Percentiles rank a stretch among this genome's conserved stretches.
These are phyloP conservation scores for Pulveroboletus frians DNA, from an alignment of 768 basidiomycete species.

Conservation along the genomic window DNA sequence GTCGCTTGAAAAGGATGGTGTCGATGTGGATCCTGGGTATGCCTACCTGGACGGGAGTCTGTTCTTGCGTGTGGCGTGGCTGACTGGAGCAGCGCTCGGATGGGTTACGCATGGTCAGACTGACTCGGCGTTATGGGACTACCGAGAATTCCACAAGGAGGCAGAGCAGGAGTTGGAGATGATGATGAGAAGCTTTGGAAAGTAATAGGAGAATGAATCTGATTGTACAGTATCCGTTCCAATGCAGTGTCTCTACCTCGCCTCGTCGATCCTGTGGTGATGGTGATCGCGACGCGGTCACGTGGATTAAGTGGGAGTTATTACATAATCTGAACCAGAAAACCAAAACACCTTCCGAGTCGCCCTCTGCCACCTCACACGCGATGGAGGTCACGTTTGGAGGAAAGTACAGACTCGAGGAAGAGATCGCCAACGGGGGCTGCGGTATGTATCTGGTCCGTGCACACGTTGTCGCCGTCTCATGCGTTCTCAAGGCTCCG, in stretches of 20 bases:
- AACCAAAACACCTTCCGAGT: constrained; percentile 2
- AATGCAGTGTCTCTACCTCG: no score
- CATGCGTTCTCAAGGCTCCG: constrained; percentile 47
- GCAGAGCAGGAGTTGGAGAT: constrained; percentile 25
- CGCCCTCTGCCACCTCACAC: constrained; percentile 12
- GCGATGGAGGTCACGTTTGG: constrained; percentile 48
- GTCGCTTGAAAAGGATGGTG: constrained; percentile 18
- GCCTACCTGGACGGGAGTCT: constrained; percentile 52
- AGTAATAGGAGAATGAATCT: constrained; percentile 3
- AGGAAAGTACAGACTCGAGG: constrained; percentile 72
- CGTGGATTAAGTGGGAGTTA: constrained; percentile 16
- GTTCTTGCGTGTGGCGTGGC: constrained; percentile 53
- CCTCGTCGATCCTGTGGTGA: not conserved
- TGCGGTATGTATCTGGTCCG: constrained; percentile 65
- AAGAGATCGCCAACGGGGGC: constrained; percentile 76
- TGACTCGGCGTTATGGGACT: constrained; percentile 26
- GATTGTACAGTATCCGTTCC: not conserved
- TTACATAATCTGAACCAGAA: constrained; percentile 26
- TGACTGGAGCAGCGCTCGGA: constrained; percentile 42
- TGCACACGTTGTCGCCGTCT: constrained; percentile 10
- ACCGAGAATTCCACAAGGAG: constrained; percentile 25
- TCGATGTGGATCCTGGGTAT: constrained; percentile 43
- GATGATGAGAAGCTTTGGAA: constrained; percentile 15
- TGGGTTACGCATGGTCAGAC: constrained; percentile 38
- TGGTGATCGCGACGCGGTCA: constrained; percentile 24